A percentile compares a stretch with the other conserved stretches of the same genome.
These are phyloP conservation scores for Alternaria gaisen DNA, from an alignment of 2,329 filamentous ascomycete species.

Conservation along the genomic window DNA sequence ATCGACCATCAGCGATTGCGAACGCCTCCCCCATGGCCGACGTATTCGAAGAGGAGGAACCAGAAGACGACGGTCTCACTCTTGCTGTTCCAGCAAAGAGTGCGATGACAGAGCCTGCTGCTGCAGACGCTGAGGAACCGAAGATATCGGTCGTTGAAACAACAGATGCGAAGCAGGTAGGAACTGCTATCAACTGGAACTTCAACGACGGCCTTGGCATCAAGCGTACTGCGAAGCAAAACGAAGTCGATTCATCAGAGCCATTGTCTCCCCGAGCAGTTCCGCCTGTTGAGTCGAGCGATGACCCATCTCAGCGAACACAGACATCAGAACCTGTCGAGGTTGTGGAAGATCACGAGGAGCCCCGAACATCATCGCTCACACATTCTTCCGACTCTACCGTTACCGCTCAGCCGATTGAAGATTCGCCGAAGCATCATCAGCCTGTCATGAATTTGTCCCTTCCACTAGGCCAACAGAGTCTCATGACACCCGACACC, in stretches of 20 bases:
- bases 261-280: constrained; percentile 39
- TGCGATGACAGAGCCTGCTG: constrained; percentile 20
- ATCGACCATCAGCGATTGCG: constrained; percentile 56
- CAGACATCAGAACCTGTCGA: constrained; percentile 50
- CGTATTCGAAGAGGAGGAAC: constrained; percentile 84
- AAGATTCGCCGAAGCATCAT: constrained; percentile 47
- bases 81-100: constrained; percentile 33
- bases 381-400: constrained; percentile 62
- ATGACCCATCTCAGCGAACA: constrained; percentile 18
- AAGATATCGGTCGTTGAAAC: constrained; percentile 59
- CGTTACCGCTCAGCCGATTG: constrained; percentile 47
- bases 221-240: constrained; percentile 29
- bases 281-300: constrained; percentile 18
- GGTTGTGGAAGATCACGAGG: constrained; percentile 58
- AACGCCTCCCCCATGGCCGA: constrained; percentile 82
- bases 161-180: constrained; percentile 50
- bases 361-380: constrained; percentile 58
- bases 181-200: constrained; percentile 55
- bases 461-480: constrained; percentile 52
- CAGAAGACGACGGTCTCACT: constrained; percentile 60
- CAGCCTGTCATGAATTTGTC: constrained; percentile 50
- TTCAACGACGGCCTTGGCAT: constrained; percentile 53
- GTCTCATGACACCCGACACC: constrained; percentile 72
- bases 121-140: constrained; percentile 48
- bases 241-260: constrained; percentile 24